Evolutionary conservation across 2,329 filamentous ascomycete species (phyloP).

Genomic region (Diaporthe citriasiana): DNA sequence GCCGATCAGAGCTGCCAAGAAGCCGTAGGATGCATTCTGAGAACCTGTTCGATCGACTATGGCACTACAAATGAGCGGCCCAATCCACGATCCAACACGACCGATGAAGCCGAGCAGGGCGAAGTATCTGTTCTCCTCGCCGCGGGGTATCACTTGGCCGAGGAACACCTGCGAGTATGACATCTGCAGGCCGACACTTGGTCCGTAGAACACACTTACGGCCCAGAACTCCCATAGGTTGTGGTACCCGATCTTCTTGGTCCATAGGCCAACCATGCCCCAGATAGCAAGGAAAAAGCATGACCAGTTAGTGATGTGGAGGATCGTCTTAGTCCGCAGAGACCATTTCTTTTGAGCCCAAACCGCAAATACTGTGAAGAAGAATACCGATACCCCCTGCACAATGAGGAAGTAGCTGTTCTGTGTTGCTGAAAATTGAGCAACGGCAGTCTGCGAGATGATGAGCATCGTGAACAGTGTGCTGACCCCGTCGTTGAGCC

Average conservation of each 20-base stretch:
- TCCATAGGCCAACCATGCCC: conserved; percentile 35
- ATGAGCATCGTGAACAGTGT: conserved; percentile 5
- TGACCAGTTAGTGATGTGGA: neutral
- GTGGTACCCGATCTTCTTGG: conserved; percentile 18
- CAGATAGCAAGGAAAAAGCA: conserved; percentile 5
- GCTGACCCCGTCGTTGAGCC: conserved; percentile 11
- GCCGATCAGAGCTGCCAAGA: conserved; percentile 18
- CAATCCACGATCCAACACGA: neutral
- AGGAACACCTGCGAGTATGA: conserved; percentile 23
- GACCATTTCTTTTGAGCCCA: conserved; percentile 7
- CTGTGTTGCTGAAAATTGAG: conserved; percentile 1
- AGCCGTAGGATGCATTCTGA: conserved; percentile 18
- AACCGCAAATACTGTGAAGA: conserved; percentile 6
- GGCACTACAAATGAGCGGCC: conserved; percentile 11
- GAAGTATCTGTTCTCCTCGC: conserved; percentile 24
- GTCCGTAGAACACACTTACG: conserved; percentile 4
- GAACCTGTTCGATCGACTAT: conserved; percentile 17
- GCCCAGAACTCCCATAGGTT: conserved; percentile 35
- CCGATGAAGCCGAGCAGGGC: conserved; percentile 16
- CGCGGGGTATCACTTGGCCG: conserved; percentile 11
- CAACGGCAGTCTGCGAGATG: conserved; percentile 10
- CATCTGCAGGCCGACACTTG: neutral
- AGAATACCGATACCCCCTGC: neutral
- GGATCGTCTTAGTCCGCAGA: conserved; percentile 12
- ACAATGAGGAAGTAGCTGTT: conserved; percentile 28